Conservation (phyloP, 2,329 filamentous ascomycete genomes). For the Zasmidium citrigriseum region DNA sequence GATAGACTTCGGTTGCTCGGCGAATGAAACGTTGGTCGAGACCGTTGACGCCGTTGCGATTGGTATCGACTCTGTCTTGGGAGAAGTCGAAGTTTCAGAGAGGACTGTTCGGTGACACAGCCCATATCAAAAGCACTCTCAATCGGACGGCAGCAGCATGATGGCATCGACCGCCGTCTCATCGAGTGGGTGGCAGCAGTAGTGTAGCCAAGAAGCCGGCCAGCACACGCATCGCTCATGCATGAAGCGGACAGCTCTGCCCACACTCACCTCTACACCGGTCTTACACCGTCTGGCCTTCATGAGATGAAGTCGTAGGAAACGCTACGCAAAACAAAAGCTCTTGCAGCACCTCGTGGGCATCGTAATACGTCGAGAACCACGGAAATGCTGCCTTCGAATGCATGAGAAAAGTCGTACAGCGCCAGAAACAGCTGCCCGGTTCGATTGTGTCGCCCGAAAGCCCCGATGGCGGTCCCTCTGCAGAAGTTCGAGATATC, state of each 20-base stretch:
- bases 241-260: slow-evolving; percentile 7
- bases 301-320: slow-evolving; percentile 1
- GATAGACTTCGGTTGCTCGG: slow-evolving; percentile 1
- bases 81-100: not conserved
- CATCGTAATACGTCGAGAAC: not conserved
- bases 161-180: not conserved
- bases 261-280: not conserved
- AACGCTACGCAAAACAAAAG: not conserved
- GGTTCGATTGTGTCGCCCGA: slow-evolving; percentile 12
- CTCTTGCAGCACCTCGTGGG: slow-evolving; percentile 5
- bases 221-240: slow-evolving; percentile 1
- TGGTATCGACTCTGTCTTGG: not conserved
- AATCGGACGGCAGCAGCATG: not conserved
- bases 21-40: slow-evolving; percentile 5
- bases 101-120: slow-evolving; percentile 2
- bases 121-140: slow-evolving; percentile 2
- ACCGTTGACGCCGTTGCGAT: not conserved
- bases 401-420: slow-evolving; percentile 22
- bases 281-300: slow-evolving; percentile 7
- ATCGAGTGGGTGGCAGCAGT: not conserved
- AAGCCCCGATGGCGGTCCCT: slow-evolving; percentile 17
- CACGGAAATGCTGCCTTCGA: not conserved
- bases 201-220: not conserved
- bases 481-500: slow-evolving; percentile 34
- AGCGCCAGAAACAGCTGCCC: slow-evolving; percentile 1